Conservation (phyloP, 352 stramenopile species). For the Blastocystis sp. region DNA sequence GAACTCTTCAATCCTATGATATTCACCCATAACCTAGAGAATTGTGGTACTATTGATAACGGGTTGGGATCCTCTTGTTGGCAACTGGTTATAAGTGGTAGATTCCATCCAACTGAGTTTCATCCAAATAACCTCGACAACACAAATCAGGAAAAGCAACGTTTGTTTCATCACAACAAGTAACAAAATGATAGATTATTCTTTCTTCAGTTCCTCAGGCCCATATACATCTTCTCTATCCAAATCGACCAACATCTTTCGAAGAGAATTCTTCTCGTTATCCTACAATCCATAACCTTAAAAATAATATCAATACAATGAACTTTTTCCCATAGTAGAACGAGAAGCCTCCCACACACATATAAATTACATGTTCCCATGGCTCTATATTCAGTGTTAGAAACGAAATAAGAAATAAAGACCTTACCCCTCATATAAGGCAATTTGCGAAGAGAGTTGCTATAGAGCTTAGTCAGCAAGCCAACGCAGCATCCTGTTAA, state of each 20-base stretch:
- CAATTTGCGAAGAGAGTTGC: constrained; percentile 43
- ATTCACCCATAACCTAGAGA: neutral
- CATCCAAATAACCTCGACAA: too few relatives aligned
- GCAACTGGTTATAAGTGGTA: too few relatives aligned
- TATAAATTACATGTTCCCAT: constrained; percentile 60
- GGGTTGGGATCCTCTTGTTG: too few relatives aligned
- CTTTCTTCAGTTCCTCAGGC: neutral
- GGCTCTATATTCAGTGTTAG: constrained; percentile 14
- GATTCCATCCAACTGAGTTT: too few relatives aligned
- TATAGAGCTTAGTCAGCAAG: constrained; percentile 40
- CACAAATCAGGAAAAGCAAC: too few relatives aligned
- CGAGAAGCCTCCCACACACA: constrained; percentile 9
- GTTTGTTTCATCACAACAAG: neutral
- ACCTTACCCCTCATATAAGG: constrained; percentile 47
- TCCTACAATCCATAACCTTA: neutral
- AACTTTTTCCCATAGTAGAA: constrained; percentile 58
- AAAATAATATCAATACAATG: neutral
- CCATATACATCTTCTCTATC: constrained; percentile 59
- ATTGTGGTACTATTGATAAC: too few relatives aligned
- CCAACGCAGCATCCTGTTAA: constrained; percentile 56
- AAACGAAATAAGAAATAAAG: neutral
- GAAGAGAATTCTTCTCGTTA: constrained; percentile 20
- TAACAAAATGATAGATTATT: neutral
- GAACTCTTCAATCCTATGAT: neutral
- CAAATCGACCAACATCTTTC: constrained; percentile 46